Conservation (phyloP, 2,329 filamentous ascomycete genomes). For the Verruconis gallopava region DNA sequence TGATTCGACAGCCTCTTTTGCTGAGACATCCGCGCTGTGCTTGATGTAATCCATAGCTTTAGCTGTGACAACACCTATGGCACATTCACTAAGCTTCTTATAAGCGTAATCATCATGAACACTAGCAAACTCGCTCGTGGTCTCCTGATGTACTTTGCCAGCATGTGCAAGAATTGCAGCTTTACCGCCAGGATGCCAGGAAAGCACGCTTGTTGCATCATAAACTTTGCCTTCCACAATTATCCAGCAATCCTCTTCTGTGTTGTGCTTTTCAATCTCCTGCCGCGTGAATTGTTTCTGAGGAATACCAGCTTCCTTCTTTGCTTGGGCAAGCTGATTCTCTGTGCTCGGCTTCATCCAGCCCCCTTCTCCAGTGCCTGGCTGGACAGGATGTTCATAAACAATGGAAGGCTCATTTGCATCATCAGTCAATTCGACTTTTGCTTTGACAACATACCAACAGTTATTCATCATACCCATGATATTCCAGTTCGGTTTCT, state of each 20-base stretch:
- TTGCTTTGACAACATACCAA: constrained; percentile 34
- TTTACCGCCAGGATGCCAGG: constrained; percentile 39
- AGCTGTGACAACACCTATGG: constrained; percentile 36
- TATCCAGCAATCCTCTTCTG: constrained; percentile 39
- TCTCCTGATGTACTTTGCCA: constrained; percentile 36
- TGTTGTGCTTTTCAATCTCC: constrained; percentile 40
- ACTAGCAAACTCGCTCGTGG: constrained; percentile 36
- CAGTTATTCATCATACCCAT: constrained; percentile 45
- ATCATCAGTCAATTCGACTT: constrained; percentile 23
- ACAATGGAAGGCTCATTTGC: constrained; percentile 22
- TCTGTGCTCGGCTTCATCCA: constrained; percentile 40
- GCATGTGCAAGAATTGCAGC: constrained; percentile 37
- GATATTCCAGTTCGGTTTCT: constrained; percentile 34
- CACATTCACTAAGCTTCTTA: constrained; percentile 38
- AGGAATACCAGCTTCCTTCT: constrained; percentile 32
- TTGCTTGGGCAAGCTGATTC: constrained; percentile 31
- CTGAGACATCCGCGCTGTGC: constrained; percentile 28
- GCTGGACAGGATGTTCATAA: constrained; percentile 37
- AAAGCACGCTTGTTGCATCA: constrained; percentile 34
- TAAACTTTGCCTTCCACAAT: constrained; percentile 40
- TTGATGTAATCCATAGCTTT: constrained; percentile 37
- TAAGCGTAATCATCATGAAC: constrained; percentile 41
- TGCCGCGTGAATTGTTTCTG: constrained; percentile 40
- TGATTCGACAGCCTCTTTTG: constrained; percentile 24
- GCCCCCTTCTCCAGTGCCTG: constrained; percentile 30